Evolutionary conservation across 129 eudicot genomes (phyloP).

Genomic region (Rutidosis leptorrhynchoides): DNA sequence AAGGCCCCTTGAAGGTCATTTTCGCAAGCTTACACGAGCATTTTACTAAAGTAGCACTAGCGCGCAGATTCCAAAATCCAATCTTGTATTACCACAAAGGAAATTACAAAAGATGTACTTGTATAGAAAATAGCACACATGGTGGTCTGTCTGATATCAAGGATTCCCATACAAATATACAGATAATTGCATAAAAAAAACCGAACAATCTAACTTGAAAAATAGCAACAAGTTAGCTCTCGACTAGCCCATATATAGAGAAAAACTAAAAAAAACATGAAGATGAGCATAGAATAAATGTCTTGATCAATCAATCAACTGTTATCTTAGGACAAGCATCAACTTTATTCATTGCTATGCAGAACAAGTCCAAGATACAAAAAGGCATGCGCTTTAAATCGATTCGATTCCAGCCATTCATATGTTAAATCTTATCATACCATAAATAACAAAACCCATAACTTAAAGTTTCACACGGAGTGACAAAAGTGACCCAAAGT

Average conservation of each 20-base stretch:
- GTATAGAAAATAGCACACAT: slow-evolving; percentile 12
- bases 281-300: slow-evolving; percentile 51
- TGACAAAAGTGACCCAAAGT: not conserved
- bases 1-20: slow-evolving; percentile 22
- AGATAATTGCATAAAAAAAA: slow-evolving; percentile 17
- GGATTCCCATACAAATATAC: slow-evolving; percentile 11
- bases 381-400: slow-evolving; percentile 34
- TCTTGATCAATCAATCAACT: slow-evolving; percentile 33
- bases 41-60: slow-evolving; percentile 27
- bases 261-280: not conserved
- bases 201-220: slow-evolving; percentile 24
- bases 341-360: slow-evolving; percentile 27
- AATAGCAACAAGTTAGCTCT: slow-evolving; percentile 21
- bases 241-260: slow-evolving; percentile 8
- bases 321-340: slow-evolving; percentile 28
- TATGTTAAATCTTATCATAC: slow-evolving; percentile 33
- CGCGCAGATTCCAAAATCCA: slow-evolving; percentile 35
- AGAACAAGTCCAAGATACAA: slow-evolving; percentile 38
- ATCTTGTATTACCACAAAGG: slow-evolving; percentile 19
- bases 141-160: slow-evolving; percentile 18
- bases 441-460: slow-evolving; percentile 19
- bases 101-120: not conserved
- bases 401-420: slow-evolving; percentile 32
- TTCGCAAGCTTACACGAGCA: slow-evolving; percentile 20
- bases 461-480: slow-evolving; percentile 2